Evolutionary conservation across 1,139 yeast genomes (phyloP), one percentile per base, ranked within the genome.

Genomic region (Suhomyces terraborum): DNA sequence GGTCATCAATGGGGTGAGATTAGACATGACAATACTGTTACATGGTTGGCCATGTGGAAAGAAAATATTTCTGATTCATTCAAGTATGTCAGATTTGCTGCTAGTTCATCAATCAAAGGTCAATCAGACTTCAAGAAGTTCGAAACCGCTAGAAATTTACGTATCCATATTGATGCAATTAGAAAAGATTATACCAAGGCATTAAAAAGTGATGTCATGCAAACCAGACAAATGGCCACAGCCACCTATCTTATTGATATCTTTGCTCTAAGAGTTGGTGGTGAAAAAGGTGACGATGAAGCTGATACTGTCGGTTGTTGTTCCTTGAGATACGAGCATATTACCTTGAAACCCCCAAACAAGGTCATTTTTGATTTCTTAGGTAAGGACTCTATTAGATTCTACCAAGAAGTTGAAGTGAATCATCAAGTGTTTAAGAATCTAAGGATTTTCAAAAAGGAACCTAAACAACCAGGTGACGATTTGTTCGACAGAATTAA

Each of bases 241-340:
- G 97, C 97, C 2, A 88, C 93, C 38, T 93, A 91, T 61, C 75
- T 93, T 39, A 91, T 93, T 58, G 98, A 93, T 68, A 80, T 84
- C n/a, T 84, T 89, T 59, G 98, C 98, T 0, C 75, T 93, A 49
- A 87, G 98, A 84, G 98, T 98, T 0, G 98, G 98, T 60, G 97
- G 97, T 54, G 98, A 93, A 65, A 91, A 91, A 62, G 88, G 94
- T 13, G 98, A 91, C 8, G 98, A 93, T 55, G 97, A 91, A 60
- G 98, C 98, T 2, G 98, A 93, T 61, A 91, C 98, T 1, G 98
- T 91, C 33, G 98, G 98, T 33, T 91, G 98, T 66, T 91, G 98
- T 66, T 91, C 98, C 1, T 74, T 91, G 51, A 71, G 98, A 54
- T 91, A 71, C 55, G 98, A 91, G 59, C 98, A 91, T 62, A 78